Evolutionary conservation across 1,284 basidiomycete genomes (phyloP).

Genomic region (Cryptococcus sp.): DNA sequence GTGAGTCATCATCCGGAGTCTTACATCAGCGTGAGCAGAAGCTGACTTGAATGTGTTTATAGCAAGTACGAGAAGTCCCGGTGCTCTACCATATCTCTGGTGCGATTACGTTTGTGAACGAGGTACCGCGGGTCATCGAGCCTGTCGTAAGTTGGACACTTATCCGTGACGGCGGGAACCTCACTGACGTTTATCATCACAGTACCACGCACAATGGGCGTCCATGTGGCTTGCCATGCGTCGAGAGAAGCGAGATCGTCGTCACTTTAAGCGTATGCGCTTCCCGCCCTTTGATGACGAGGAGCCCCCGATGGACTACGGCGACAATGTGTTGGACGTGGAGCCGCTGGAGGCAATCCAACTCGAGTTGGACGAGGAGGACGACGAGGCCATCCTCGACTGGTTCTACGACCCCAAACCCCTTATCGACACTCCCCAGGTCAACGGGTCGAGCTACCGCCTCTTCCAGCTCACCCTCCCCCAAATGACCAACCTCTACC

Average conservation of each 20-base stretch:
- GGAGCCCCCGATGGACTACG: slow-evolving; percentile 96
- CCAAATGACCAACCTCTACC: slow-evolving; percentile 94
- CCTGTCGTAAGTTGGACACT: slow-evolving; percentile 60
- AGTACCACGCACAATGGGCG: slow-evolving; percentile 98
- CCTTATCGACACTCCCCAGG: slow-evolving; percentile 76
- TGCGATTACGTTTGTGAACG: slow-evolving; percentile 99
- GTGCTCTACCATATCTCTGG: slow-evolving; percentile 99
- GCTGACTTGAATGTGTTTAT: slow-evolving; percentile 3
- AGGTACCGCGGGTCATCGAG: slow-evolving; percentile 93
- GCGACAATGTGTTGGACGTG: slow-evolving; percentile 96
- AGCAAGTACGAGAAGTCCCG: slow-evolving; percentile 93
- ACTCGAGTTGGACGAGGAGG: slow-evolving; percentile 89
- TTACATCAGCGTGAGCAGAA: not conserved
- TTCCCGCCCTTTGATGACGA: slow-evolving; percentile 99
- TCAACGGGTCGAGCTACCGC: slow-evolving; percentile 91
- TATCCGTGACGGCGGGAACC: not conserved
- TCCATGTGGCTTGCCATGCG: slow-evolving; percentile 99
- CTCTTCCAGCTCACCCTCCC: slow-evolving; percentile 90
- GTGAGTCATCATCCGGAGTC: slow-evolving; percentile 25
- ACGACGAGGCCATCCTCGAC: slow-evolving; percentile 90
- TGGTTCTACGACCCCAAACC: slow-evolving; percentile 99
- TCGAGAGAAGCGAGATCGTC: slow-evolving; percentile 94
- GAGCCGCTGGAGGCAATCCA: slow-evolving; percentile 98
- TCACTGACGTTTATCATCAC: slow-evolving; percentile 1
- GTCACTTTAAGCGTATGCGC: slow-evolving; percentile 99